Evolutionary conservation across 78 protist species (phyloP), one percentile per base, ranked within the genome.

Genomic region (Dictyostelium citrinum): DNA sequence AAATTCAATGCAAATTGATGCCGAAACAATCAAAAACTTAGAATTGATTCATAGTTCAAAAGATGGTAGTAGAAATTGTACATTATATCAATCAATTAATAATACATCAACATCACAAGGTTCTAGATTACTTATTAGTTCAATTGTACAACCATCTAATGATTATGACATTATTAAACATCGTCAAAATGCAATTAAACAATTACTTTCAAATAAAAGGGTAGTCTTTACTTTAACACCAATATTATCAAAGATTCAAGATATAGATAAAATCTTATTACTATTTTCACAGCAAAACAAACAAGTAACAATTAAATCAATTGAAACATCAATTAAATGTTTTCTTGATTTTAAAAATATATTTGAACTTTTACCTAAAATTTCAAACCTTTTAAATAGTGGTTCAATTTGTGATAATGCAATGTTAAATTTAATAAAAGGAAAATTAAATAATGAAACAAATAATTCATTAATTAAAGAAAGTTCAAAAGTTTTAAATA

Each of bases 1-100:
- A 22, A 76, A 83, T 61, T 77, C 85, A 61, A 88, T 88, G 85
- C 76, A 46, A 16, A 88, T 88, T 0, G 93, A 88, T 88, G 93
- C 81, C 12, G 93, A 88, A 49, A 61, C 93, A 5, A 88, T 88
- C 2, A 88, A 78, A 39, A 88, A 78, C 55, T 60, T 88, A 14
- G 93, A 88, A 88, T 68, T 88, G 24, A 67, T 79, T 74, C 84
- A 33, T 3, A 88, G 81, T 46, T 33, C 58, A 3, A 43, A 61
- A 31, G 77, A 88, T 88, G 85, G 93, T 24, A 46, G 58, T n/a
- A 88, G 93, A 88, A 68, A 76, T 12, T n/a, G 33, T 49, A 88
- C 93, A 43, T 61, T 88, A 3, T 88, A 27, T 45, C 74, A 81
- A 14, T 58, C 93, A 2, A 74, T 88, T 35, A 79, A 88, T 49